Evolutionary conservation across 192 early-diverging fungal species (phyloP), one percentile per base, ranked within the genome.

Genomic region (Umbelopsis isabellina): DNA sequence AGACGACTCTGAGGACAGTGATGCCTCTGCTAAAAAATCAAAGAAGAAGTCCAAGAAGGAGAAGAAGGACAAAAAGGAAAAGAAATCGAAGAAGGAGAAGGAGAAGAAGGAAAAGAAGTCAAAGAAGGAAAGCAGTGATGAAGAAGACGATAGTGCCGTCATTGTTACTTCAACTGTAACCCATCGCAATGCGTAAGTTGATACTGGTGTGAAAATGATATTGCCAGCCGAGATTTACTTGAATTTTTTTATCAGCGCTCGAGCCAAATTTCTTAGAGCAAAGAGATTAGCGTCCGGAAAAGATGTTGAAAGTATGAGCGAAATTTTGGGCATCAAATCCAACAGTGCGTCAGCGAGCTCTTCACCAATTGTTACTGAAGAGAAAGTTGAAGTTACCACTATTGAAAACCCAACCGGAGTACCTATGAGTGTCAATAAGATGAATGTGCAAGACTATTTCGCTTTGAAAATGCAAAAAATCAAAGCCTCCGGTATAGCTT

Each of bases 241-340:
- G 16, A 1, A 6, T 58, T 49, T 23, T 9, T 35, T 23, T 16
- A 21, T 33, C 74, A 83, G 75, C 73, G 78, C 75, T 58, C 80
- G 80, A 75, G 80, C 79, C 52, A 86, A 72, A 73, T 84, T 75
- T 71, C 78, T 72, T 41, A 66, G 51, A 80, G 82, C 72, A 72
- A 87, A 85, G 46, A 49, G 79, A 44, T 74, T 83, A 64, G 82
- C 86, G 6, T 77, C 81, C 4, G 45, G 78, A 25, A 72, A 82
- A 46, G 75, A 83, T 51, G 35, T 67, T 37, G 79, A 82, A 9
- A 74, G 83, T 21, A 50, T 87, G 41, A 84, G 84, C 52, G 80
- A 85, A 48, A 87, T 87, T 72, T 46, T 87, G 41, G 86, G 86
- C 41, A 80, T 87, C 66, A 82, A 83, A 69, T 77, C 86, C 21